Evolutionary conservation across 1,284 basidiomycete species (phyloP), one percentile per base, ranked within the genome.

Genomic region (Tilletia indica): DNA sequence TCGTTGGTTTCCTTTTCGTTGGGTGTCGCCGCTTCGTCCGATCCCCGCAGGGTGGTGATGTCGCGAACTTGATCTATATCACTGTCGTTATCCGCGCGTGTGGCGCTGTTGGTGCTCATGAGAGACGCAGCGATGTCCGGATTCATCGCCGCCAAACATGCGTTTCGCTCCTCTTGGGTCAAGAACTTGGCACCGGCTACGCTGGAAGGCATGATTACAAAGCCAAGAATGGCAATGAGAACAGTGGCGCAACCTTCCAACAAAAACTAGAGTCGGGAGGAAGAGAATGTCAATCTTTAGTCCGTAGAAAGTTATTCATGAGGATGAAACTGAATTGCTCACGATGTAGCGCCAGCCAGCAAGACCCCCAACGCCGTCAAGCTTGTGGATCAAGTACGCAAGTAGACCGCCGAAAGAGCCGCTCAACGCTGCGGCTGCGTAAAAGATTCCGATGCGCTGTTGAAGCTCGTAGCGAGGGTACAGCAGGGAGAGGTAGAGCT

Each of bases 111-210:
- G 84, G 76, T 74, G 86, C 93, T 91, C 82, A 92, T 90, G 86
- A 89, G 92, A 84, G 91, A 89, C 71, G 92, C 91, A 73, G 91
- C 88, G 83, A 92, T 92, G 72, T 88, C 87, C 86, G 93, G 91
- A 86, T 88, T 87, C 39, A 93, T 89, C 86, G 92, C 92, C 84
- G 90, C 91, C 86, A 93, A 92, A 74, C 91, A 91, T 85, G 92
- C 91, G 42, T 77, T 79, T 38, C 83, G 83, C 70, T 86, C 85
- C 4, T 75, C 80, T 0, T 73, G 75, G 0, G 78, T 81, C 12
- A 86, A 78, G 84, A 85, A 87, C 38, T 76, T 77, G 45, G 85
- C 85, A 5, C 85, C 86, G 77, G 86, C 86, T 0, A 86, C 86
- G 73, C 84, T 87, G 76, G 87, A 85, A 11, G 87, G 87, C 21